phyloP scores from a whole-genome alignment of 2,329 filamentous ascomycete genomes.

The Pseudogymnoascus sp. region DNA sequence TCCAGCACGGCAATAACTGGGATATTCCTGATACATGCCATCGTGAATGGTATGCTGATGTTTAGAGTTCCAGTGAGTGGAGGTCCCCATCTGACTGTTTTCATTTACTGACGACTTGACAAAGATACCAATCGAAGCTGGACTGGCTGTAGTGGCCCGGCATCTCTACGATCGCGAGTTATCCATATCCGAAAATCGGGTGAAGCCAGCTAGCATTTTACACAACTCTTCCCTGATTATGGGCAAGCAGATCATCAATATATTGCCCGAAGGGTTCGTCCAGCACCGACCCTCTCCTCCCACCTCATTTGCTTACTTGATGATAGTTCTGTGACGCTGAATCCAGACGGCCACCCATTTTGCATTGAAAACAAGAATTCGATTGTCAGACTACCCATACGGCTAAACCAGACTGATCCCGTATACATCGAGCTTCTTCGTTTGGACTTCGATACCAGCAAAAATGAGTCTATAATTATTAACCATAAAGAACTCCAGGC shows the following conservation, averaged over 20 bases:
- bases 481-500: slow-evolving; percentile 64
- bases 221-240: slow-evolving; percentile 91
- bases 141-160: slow-evolving; percentile 65
- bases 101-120: slow-evolving; percentile 13
- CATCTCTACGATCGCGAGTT: slow-evolving; percentile 87
- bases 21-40: slow-evolving; percentile 62
- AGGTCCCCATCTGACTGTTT: background rate
- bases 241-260: slow-evolving; percentile 95
- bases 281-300: background rate
- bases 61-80: slow-evolving; percentile 69
- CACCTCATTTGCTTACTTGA: slow-evolving; percentile 9
- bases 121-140: slow-evolving; percentile 64
- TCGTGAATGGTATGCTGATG: slow-evolving; percentile 81
- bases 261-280: slow-evolving; percentile 78
- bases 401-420: slow-evolving; percentile 88
- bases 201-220: slow-evolving; percentile 78
- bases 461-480: slow-evolving; percentile 72
- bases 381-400: slow-evolving; percentile 65
- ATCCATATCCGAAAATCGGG: slow-evolving; percentile 84
- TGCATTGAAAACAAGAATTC: slow-evolving; percentile 62
- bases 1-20: slow-evolving; percentile 64
- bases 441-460: slow-evolving; percentile 71
- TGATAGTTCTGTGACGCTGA: slow-evolving; percentile 69
- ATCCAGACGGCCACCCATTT: slow-evolving; percentile 71
- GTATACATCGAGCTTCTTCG: slow-evolving; percentile 83